Evolutionary conservation across 805 yeast genomes (phyloP).

Genomic region (Cyberlindnera lachancei): DNA sequence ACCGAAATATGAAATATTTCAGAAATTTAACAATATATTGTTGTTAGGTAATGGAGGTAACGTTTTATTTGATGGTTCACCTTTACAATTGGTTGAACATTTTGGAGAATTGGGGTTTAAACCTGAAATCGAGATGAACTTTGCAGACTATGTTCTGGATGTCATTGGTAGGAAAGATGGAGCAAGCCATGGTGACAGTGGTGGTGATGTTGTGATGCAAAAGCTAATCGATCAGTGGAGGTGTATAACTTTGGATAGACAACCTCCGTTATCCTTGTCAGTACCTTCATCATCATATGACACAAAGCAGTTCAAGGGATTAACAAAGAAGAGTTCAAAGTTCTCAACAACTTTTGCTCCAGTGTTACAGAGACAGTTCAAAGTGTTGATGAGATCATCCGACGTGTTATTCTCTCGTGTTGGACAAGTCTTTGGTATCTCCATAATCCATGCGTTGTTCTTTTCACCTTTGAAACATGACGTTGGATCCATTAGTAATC

Average conservation of each 20-base stretch:
- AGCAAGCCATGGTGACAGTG: constrained; percentile 4
- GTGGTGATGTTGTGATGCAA: constrained; percentile 5
- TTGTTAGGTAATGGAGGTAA: constrained; percentile 30
- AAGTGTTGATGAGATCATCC: constrained; percentile 37
- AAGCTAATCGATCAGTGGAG: constrained; percentile 10
- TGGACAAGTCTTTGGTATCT: constrained; percentile 57
- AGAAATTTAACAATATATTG: constrained; percentile 66
- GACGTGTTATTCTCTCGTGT: constrained; percentile 60
- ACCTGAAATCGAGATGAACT: constrained; percentile 49
- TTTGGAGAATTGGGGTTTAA: constrained; percentile 24
- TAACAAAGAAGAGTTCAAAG: constrained; percentile 7
- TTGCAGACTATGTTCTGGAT: constrained; percentile 73
- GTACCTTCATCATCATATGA: constrained; percentile 19
- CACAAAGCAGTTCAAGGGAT: constrained; percentile 1
- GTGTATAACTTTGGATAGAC: no score
- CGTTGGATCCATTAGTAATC: constrained; percentile 47
- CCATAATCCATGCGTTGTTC: constrained; percentile 57
- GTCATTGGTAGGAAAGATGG: constrained; percentile 42
- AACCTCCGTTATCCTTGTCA: no score
- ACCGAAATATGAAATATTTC: constrained; percentile 63
- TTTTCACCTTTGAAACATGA: constrained; percentile 50
- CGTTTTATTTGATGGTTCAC: constrained; percentile 55
- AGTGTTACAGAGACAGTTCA: constrained; percentile 26
- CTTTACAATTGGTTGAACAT: constrained; percentile 37
- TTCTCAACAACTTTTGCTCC: constrained; percentile 26